phyloP scores from a whole-genome alignment of 176 grass and related monocot species.

The Oryza meridionalis region DNA sequence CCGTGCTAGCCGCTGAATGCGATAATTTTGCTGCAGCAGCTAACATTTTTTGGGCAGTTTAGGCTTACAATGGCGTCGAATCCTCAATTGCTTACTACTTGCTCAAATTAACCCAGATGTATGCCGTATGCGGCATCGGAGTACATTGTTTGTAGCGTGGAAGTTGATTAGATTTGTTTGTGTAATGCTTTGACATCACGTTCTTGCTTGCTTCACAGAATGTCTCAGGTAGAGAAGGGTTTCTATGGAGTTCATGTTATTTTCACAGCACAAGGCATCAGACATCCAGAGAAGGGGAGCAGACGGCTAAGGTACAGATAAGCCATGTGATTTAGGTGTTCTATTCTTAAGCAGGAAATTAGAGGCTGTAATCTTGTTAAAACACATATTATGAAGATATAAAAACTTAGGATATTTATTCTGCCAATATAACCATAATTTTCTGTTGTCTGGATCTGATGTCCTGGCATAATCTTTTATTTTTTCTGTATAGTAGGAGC shows the following conservation, averaged over 20 bases:
- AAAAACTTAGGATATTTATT: background rate
- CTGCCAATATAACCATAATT: background rate
- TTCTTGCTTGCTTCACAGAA: background rate
- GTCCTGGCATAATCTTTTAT: background rate
- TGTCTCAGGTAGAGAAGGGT: background rate
- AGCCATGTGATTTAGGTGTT: background rate
- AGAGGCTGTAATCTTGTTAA: background rate
- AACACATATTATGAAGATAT: background rate
- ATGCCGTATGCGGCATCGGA: background rate
- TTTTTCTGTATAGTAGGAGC: conserved; percentile 48
- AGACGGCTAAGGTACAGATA: background rate
- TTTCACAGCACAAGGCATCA: background rate
- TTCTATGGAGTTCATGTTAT: background rate
- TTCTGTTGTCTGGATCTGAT: background rate
- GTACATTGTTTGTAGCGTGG: background rate
- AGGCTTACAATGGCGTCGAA: background rate
- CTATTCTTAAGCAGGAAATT: background rate
- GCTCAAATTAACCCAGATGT: background rate
- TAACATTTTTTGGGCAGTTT: background rate
- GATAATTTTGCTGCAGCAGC: background rate
- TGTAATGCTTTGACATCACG: background rate
- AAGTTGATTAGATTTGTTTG: background rate
- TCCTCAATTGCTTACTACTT: background rate
- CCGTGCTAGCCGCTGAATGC: background rate
- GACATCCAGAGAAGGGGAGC: background rate